Percentiles rank a stretch among this genome's conserved stretches.
phyloP scores from a whole-genome alignment of 495 filamentous ascomycete genomes.

The Penicillium daleae region DNA sequence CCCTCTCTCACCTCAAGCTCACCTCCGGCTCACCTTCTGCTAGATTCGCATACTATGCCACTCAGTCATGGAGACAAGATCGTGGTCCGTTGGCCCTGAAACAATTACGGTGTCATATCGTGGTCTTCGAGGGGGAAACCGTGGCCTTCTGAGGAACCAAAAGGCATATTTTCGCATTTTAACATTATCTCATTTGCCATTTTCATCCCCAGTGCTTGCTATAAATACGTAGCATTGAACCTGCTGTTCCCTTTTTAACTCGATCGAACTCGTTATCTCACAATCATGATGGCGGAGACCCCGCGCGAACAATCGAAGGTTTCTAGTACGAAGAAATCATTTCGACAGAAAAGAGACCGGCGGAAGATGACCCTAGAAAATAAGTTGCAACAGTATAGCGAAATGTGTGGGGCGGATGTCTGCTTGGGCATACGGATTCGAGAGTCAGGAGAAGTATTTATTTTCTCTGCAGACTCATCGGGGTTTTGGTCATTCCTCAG shows the following conservation, averaged over 20 bases:
- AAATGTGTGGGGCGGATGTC: conserved; percentile 18
- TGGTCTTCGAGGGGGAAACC: not conserved
- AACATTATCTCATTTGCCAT: not conserved
- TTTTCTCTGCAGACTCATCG: too few species aligned
- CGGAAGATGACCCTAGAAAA: too few species aligned
- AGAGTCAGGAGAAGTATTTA: conserved; percentile 21
- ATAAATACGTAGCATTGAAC: not conserved
- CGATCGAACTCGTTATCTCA: not conserved
- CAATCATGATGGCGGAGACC: not conserved
- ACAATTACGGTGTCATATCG: too few species aligned
- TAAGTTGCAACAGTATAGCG: conserved; percentile 19
- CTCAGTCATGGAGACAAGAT: not conserved
- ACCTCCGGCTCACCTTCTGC: not conserved
- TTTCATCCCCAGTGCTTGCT: not conserved
- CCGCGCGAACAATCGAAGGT: not conserved
- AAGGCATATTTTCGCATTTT: not conserved
- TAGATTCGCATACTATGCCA: not conserved
- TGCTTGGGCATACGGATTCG: conserved; percentile 19
- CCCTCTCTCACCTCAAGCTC: not conserved
- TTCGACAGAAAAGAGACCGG: too few species aligned
- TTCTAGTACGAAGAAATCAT: too few species aligned
- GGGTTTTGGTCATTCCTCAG: too few species aligned
- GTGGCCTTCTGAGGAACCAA: not conserved
- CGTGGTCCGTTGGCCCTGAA: not conserved
- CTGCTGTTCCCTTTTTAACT: not conserved